A percentile compares a stretch with the other conserved stretches of the same genome.
Conservation (phyloP, 116 monocot genomes). For the Trichopus zeylanicus region DNA sequence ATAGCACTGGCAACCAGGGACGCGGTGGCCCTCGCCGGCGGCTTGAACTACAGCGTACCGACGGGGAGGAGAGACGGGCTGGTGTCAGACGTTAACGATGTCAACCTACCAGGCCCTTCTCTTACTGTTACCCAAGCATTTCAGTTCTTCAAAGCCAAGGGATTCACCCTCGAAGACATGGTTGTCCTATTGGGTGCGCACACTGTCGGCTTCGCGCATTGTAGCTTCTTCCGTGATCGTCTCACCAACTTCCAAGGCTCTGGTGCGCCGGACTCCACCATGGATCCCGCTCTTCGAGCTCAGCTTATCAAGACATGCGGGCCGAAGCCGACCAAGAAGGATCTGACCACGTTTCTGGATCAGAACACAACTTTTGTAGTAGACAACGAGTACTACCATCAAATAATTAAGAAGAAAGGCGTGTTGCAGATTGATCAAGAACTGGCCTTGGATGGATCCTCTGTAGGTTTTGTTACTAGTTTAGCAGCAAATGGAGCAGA, state of each 20-base stretch:
- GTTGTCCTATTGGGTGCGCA: slow-evolving; percentile 37
- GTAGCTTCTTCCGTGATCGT: slow-evolving; percentile 21
- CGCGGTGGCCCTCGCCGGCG: slow-evolving; percentile 5
- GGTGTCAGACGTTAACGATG: slow-evolving; percentile 17
- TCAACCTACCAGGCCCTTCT: slow-evolving; percentile 3
- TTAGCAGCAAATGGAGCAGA: slow-evolving; percentile 6
- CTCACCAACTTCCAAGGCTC: slow-evolving; percentile 21
- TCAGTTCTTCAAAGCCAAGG: slow-evolving; percentile 20
- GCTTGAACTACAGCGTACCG: slow-evolving; percentile 18
- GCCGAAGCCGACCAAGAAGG: background rate
- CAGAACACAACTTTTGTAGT: slow-evolving; percentile 30
- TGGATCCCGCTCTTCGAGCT: slow-evolving; percentile 11
- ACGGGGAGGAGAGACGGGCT: slow-evolving; percentile 46
- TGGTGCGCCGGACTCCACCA: slow-evolving; percentile 15
- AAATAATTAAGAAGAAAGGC: slow-evolving; percentile 16
- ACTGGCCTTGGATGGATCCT: slow-evolving; percentile 20
- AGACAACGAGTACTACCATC: slow-evolving; percentile 29
- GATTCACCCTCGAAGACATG: slow-evolving; percentile 28
- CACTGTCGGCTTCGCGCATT: slow-evolving; percentile 37
- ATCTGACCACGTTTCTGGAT: slow-evolving; percentile 25
- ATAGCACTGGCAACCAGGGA: slow-evolving; percentile 12
- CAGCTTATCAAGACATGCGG: slow-evolving; percentile 12
- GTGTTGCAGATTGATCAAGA: slow-evolving; percentile 39
- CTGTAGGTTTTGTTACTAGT: slow-evolving; percentile 11
- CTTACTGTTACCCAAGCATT: slow-evolving; percentile 12